Evolutionary conservation across 352 stramenopile species (phyloP), one percentile per base, ranked within the genome.

Genomic region (Phytopythium vexans): DNA sequence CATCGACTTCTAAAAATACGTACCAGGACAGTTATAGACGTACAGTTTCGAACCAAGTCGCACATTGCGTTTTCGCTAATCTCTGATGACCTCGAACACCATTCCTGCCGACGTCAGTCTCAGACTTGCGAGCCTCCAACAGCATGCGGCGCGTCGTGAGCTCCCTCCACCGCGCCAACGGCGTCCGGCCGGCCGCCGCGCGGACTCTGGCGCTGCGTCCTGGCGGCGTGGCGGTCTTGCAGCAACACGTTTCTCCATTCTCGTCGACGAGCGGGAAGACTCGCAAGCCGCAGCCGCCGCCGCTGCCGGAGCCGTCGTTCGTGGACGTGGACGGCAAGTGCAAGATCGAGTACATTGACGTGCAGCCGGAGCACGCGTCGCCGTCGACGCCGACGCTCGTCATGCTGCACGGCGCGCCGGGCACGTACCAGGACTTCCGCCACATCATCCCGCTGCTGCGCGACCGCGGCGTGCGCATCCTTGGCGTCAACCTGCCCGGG

Each of bases 341-440:
- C 46, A 52, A 51, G n/a, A 67, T 82, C 42, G 67, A 76, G 49
- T 82, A 76, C 59, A 58, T 78, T 4, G 71, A 82, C 38, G 63
- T 64, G 12, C 40, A 52, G 38, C 61, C 48, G 5, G 59, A n/a
- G 5, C 34, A 38, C 37, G 27, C 51, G 31, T 62, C 54, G 0
- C 58, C 58, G 6, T 38, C 16, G n/a, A 15, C 56, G 37, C 33
- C 50, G 21, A 88, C 77, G 38, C 40, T 89, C n/a, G 66, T 92
- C 15, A 49, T 89, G 33, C 60, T 89, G 8, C 81, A 91, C 42
- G 77, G 81, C 3, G 74, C 73, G 2, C 77, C 81, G 14, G 81
- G 81, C 8, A 86, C 74, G 16, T 87, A 84, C 60, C 41, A 50
- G 8, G 78, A 89, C 57, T 92, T 85, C 42, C 76, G 74, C 3